phyloP scores from a whole-genome alignment of 805 yeast species.

The Metschnikowia kofuensis region DNA sequence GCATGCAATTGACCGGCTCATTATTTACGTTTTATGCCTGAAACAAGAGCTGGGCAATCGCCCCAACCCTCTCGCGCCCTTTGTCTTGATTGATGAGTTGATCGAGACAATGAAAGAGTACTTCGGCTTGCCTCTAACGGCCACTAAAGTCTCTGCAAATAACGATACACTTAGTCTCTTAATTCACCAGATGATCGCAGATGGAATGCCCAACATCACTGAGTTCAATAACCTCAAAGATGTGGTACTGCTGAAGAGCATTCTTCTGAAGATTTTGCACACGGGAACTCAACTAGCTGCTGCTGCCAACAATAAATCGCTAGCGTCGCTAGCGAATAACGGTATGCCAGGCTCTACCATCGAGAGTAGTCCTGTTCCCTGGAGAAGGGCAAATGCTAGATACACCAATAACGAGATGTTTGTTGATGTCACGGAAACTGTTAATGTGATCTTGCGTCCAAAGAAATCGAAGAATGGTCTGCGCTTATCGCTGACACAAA shows the following conservation, averaged over 20 bases:
- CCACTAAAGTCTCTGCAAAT: conserved; percentile 62
- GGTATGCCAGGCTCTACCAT: conserved; percentile 5
- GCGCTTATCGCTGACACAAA: conserved; percentile 11
- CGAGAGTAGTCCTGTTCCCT: conserved; percentile 46
- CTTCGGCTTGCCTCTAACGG: conserved; percentile 53
- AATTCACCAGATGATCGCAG: conserved; percentile 75
- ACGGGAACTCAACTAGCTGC: conserved; percentile 34
- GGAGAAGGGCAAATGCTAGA: conserved; percentile 74
- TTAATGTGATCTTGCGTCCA: conserved; percentile 49
- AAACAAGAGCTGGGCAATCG: conserved; percentile 6
- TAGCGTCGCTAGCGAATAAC: conserved; percentile 17
- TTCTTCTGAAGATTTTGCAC: conserved; percentile 51
- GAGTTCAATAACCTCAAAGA: conserved; percentile 71
- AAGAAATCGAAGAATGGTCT: conserved; percentile 10
- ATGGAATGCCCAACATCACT: conserved; percentile 68
- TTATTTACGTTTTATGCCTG: conserved; percentile 28
- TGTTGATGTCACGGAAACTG: conserved; percentile 72
- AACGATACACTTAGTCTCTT: conserved; percentile 68
- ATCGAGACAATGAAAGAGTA: conserved; percentile 54
- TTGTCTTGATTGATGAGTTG: conserved; percentile 49
- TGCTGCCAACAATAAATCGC: conserved; percentile 21
- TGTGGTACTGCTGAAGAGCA: conserved; percentile 61
- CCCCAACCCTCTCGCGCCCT: conserved; percentile 53
- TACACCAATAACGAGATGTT: conserved; percentile 81
- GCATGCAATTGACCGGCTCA: conserved; percentile 21